Evolutionary conservation across 2,329 filamentous ascomycete species (phyloP), one percentile per base, ranked within the genome.

Genomic region (Fusarium subglutinans): DNA sequence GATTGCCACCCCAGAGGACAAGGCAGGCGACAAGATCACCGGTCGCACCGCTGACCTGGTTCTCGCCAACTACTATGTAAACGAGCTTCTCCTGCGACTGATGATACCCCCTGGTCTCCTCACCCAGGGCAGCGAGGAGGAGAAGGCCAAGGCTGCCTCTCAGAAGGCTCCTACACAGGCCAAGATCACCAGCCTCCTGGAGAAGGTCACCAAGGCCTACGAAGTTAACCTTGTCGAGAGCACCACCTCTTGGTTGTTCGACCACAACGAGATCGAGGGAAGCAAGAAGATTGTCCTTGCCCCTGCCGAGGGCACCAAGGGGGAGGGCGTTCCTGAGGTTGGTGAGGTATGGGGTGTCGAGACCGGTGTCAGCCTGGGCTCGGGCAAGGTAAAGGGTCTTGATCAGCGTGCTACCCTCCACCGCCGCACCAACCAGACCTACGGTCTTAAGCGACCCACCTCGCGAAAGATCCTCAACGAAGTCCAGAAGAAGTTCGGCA

Each of bases 291-390:
- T 99, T 81, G 96, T 99, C 76, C 87, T 99, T 66, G 90, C 94
- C 30, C 93, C 95, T 40, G 90, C 91, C 58, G 95, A 98, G 80
- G 94, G 94, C 75, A 91, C 93, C 81, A 97, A 95, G 87, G 96
- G 96, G 65, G 96, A 99, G 71, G 96, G 96, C 80, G 84, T 91
- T 66, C 93, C 96, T 66, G 96, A 97, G 80, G 86, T 97, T 65
- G 93, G 94, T 76, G 96, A 99, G 83, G 95, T 97, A 70, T 99
- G 96, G 96, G 96, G 96, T 84, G 94, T 99, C 63, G 96, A 99
- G 88, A 91, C 98, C 82, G 96, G 96, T 78, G 90, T 99, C 81
- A 96, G 93, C 84, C 87, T 96, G 79, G 95, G 95, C 75, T 92
- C 91, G 72, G 96, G 96, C 82, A 99, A 99, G 89, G 93, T 97